phyloP scores from a whole-genome alignment of 1,284 basidiomycete species.

The Anthracocystis walkeri region DNA sequence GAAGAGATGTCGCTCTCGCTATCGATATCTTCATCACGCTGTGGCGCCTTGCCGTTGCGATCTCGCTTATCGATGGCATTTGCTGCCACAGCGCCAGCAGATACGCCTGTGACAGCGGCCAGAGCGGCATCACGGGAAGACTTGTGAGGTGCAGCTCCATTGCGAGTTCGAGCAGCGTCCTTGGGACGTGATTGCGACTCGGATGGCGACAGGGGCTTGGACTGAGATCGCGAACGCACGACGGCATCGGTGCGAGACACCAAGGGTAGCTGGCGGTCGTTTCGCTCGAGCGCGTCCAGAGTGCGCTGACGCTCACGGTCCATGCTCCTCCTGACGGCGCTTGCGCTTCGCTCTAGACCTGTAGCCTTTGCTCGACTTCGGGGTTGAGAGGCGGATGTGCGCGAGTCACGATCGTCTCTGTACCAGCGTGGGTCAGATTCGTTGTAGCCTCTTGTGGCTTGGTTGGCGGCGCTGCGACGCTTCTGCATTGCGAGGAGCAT shows the following conservation, averaged over 20 bases:
- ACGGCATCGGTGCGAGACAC: constrained; percentile 32
- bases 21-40: constrained; percentile 13
- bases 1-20: constrained; percentile 22
- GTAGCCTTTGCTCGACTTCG: constrained; percentile 3
- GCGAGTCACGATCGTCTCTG: constrained; percentile 30
- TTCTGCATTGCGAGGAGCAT: constrained; percentile 43
- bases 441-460: constrained; percentile 25
- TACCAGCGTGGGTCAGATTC: constrained; percentile 46
- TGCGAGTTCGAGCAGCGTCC: constrained; percentile 13
- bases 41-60: constrained; percentile 2
- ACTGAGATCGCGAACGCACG: constrained; percentile 20
- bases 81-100: constrained; percentile 19
- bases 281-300: constrained; percentile 31
- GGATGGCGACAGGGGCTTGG: constrained; percentile 4
- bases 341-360: constrained; percentile 27
- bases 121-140: constrained; percentile 41
- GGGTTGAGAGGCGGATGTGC: constrained; percentile 8
- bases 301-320: constrained; percentile 40
- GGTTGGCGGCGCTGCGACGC: constrained; percentile 41
- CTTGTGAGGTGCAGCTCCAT: constrained; percentile 17
- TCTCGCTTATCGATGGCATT: constrained; percentile 22
- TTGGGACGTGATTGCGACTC: constrained; percentile 10
- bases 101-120: constrained; percentile 45
- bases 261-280: constrained; percentile 24
- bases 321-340: constrained; percentile 39